Base-by-base conservation (phyloP, 345 rosid genomes). In the Microthlaspi erraticum region DNA sequence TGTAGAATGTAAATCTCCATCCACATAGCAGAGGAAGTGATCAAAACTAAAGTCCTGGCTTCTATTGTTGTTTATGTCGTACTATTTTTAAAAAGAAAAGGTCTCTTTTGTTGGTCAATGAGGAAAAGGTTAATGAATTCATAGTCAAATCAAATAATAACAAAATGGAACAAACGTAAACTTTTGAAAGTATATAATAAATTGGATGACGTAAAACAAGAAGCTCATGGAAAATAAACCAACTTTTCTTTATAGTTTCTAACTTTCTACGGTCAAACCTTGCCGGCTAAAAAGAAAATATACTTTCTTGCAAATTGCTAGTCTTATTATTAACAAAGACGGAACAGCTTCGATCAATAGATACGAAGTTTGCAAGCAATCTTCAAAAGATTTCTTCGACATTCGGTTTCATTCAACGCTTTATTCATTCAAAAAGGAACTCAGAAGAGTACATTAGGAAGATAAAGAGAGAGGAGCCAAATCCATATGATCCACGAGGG, bases 171-270 rank as follows among this genome's bases (percentile, higher is more conserved):
- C 60, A 69, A 69, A 76, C 65, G 65, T 68, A 54, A 63, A 33
- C 64, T 62, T 76, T 69, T 76, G 53, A 69, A 70, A 76, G 61
- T 19, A 64, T 76, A 70, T 56, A 45, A 56, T 56, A 62, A 64
- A 14, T 23, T n/a, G 74, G 71, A 64, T 70, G 71, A 76, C 66
- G 76, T 34, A 16, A 11, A 50, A 56, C 50, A 39, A 69, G 75
- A 69, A 76, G 75, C 71, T 69, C 66, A 63, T 39, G 59, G 65
- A 62, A 60, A 10, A 19, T 14, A 5, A 37, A 39, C 62, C 32
- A 23, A 53, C 63, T 67, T 67, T 74, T 72, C 19, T 66, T 43
- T 68, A 32, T 50, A 19, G 23, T 74, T 58, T 73, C n/a, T n/a
- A n/a, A n/a, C n/a, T n/a, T n/a, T 20, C 3, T 26, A 32, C 56